A percentile compares a stretch with the other conserved stretches of the same genome.
Conservation (phyloP, 345 rosid species). For the Heritiera littoralis region DNA sequence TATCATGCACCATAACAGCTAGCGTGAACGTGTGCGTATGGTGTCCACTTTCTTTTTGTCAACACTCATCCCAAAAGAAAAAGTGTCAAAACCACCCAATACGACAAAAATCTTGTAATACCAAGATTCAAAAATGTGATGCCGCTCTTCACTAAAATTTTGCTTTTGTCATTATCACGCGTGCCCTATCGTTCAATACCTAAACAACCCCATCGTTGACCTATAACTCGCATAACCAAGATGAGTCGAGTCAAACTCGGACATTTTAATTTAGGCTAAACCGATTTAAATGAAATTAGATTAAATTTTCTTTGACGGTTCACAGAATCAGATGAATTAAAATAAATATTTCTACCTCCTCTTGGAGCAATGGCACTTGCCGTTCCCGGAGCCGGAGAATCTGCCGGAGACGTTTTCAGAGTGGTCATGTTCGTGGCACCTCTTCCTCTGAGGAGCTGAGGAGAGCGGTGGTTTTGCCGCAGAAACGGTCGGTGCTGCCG, state of each 20-base stretch:
- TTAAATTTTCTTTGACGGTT: not conserved
- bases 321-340: not conserved
- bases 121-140: not conserved
- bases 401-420: conserved; percentile 57
- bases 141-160: not conserved
- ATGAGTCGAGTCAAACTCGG: conserved; percentile 1
- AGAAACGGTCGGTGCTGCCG: conserved; percentile 50
- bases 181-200: conserved; percentile 22
- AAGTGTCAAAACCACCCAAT: not conserved
- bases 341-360: conserved; percentile 50
- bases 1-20: conserved; percentile 8
- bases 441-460: conserved; percentile 55
- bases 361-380: conserved; percentile 87
- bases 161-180: conserved; percentile 35
- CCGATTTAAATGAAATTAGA: not conserved
- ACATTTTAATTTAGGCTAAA: not conserved
- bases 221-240: not conserved
- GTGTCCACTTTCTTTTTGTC: not conserved
- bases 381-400: conserved; percentile 59
- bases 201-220: conserved; percentile 34
- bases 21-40: not conserved
- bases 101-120: conserved; percentile 16
- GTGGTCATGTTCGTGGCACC: conserved; percentile 69
- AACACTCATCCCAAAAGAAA: not conserved
- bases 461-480: conserved; percentile 81